Conservation (phyloP, 192 early-diverging fungal species). For the Rhizophagus sp. region DNA sequence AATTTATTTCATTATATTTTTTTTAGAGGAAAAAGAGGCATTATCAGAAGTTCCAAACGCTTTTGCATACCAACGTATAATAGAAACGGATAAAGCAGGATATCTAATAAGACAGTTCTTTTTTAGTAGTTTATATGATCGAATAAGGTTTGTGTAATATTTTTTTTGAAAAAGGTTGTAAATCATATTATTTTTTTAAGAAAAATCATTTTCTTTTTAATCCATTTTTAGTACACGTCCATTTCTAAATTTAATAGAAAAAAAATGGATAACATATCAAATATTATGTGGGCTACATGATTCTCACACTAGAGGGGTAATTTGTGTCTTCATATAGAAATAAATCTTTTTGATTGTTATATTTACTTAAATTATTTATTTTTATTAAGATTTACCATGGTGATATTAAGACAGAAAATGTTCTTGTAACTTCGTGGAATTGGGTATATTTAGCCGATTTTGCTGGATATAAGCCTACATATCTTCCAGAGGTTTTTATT, state of each 20-base stretch:
- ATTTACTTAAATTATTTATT: not conserved
- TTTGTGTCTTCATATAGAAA: not conserved
- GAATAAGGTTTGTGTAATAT: slow-evolving; percentile 65
- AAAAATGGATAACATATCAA: slow-evolving; percentile 95
- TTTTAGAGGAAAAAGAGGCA: slow-evolving; percentile 61
- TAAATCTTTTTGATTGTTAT: slow-evolving; percentile 5
- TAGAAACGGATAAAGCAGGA: slow-evolving; percentile 89
- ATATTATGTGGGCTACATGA: slow-evolving; percentile 79
- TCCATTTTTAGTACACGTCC: slow-evolving; percentile 76
- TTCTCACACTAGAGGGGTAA: slow-evolving; percentile 58
- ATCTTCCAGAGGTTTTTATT: slow-evolving; percentile 74
- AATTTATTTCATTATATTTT: not conserved
- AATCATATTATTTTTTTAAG: not conserved
- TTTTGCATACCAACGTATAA: slow-evolving; percentile 72
- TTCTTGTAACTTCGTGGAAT: slow-evolving; percentile 94
- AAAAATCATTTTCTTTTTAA: not conserved
- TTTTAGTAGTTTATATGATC: slow-evolving; percentile 93
- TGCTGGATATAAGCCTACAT: slow-evolving; percentile 90
- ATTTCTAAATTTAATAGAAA: slow-evolving; percentile 84
- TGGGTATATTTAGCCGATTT: slow-evolving; percentile 91
- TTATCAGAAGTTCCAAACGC: slow-evolving; percentile 75
- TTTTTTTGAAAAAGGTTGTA: not conserved
- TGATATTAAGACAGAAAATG: slow-evolving; percentile 95
- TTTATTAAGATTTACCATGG: slow-evolving; percentile 78
- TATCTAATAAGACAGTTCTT: slow-evolving; percentile 89